Conservation (phyloP, 305 asterid species). For the Fraxinus floribunda region DNA sequence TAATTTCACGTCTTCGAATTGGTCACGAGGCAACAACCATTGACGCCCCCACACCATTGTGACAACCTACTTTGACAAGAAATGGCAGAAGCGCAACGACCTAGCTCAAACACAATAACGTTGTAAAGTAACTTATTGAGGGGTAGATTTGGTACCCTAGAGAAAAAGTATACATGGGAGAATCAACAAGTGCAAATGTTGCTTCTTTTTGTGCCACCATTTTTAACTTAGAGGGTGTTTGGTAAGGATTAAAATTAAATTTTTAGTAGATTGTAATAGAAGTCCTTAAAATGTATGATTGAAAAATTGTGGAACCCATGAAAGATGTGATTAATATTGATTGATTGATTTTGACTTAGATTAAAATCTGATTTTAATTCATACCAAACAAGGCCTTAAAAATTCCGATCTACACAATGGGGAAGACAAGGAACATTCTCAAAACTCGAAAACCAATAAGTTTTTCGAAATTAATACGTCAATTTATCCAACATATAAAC, state of each 20-base stretch:
- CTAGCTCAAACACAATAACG: background rate
- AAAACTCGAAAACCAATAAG: background rate
- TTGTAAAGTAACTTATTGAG: background rate
- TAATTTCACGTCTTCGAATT: background rate
- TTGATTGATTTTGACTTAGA: too few species aligned
- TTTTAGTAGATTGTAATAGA: too few species aligned
- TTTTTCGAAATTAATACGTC: background rate
- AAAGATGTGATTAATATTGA: too few species aligned
- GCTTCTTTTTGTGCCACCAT: background rate
- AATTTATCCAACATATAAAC: slow-evolving; percentile 18
- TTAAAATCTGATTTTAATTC: too few species aligned
- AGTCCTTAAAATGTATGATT: too few species aligned
- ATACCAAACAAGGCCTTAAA: too few species aligned
- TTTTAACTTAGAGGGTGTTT: background rate
- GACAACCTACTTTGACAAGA: background rate
- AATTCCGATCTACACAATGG: background rate
- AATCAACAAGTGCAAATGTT: background rate
- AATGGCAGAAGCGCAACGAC: background rate
- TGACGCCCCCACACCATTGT: background rate
- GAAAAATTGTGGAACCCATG: too few species aligned
- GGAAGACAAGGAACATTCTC: background rate
- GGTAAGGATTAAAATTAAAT: too few species aligned
- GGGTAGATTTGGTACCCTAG: background rate
- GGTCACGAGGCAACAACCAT: background rate
- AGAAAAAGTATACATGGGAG: background rate